phyloP scores from a whole-genome alignment of 768 basidiomycete species.

The Cyclocybe cylindracea region DNA sequence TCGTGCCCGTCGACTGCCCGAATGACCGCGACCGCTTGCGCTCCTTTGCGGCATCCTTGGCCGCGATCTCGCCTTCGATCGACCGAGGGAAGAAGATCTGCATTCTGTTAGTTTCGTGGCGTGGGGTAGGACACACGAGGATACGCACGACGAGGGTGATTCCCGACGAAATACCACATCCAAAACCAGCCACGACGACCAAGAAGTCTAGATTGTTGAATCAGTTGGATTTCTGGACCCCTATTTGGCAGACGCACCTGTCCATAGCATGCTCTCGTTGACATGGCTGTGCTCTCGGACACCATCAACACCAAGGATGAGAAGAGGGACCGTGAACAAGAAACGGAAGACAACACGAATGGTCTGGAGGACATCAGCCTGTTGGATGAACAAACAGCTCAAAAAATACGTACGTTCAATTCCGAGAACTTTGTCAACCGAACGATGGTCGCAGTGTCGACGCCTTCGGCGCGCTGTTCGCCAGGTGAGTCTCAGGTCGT shows the following conservation, averaged over 20 bases:
- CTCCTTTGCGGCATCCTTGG: slow-evolving; percentile 46
- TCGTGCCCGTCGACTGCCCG: slow-evolving; percentile 18
- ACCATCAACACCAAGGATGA: slow-evolving; percentile 73
- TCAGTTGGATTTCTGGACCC: background rate
- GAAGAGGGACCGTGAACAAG: slow-evolving; percentile 63
- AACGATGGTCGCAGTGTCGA: slow-evolving; percentile 65
- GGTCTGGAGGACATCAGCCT: slow-evolving; percentile 38
- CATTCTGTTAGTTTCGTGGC: background rate
- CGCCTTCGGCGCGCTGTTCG: slow-evolving; percentile 55
- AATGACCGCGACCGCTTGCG: slow-evolving; percentile 34
- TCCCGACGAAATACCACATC: slow-evolving; percentile 66
- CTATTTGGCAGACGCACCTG: slow-evolving; percentile 35
- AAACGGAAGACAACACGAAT: slow-evolving; percentile 76
- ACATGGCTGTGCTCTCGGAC: slow-evolving; percentile 59
- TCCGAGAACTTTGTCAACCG: slow-evolving; percentile 82
- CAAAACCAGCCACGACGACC: slow-evolving; percentile 56
- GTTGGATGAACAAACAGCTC: background rate
- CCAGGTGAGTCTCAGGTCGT: background rate
- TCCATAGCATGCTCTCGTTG: slow-evolving; percentile 60
- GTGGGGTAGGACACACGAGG: background rate
- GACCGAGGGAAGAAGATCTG: slow-evolving; percentile 88
- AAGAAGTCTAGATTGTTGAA: slow-evolving; percentile 50
- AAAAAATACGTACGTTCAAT: slow-evolving; percentile 60
- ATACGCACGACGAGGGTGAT: slow-evolving; percentile 68
- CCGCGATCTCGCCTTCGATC: slow-evolving; percentile 62